These are phyloP conservation scores for Globisporangium nodosum DNA, from an alignment of 352 stramenopile species.

Conservation along the genomic window DNA sequence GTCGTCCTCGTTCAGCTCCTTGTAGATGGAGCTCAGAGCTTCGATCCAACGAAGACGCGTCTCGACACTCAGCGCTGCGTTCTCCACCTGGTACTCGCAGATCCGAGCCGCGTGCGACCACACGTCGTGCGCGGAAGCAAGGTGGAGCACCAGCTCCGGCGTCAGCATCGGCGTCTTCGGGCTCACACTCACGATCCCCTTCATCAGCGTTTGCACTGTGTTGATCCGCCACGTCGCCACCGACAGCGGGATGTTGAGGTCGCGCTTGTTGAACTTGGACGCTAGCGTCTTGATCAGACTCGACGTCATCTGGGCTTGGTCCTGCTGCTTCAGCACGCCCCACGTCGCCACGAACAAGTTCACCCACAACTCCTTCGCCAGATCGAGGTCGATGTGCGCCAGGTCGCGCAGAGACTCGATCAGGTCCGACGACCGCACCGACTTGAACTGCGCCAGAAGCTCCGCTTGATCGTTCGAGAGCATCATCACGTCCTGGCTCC, in stretches of 20 bases:
- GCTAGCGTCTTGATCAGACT: constrained; percentile 76
- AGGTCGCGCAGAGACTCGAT: constrained; percentile 58
- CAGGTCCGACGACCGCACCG: constrained; percentile 33
- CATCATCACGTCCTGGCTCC: background rate
- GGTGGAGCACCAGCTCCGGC: constrained; percentile 76
- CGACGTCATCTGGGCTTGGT: constrained; percentile 51
- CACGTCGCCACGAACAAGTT: constrained; percentile 65
- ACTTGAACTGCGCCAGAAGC: constrained; percentile 24
- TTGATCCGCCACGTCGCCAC: constrained; percentile 59
- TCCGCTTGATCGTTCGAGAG: constrained; percentile 5
- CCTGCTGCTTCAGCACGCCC: constrained; percentile 32
- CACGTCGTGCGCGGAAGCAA: constrained; percentile 80
- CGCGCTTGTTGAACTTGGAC: constrained; percentile 85
- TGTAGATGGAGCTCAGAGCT: constrained; percentile 80
- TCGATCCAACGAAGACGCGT: constrained; percentile 83
- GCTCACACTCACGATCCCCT: constrained; percentile 58
- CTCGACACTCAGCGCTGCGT: constrained; percentile 55
- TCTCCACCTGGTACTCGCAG: constrained; percentile 82
- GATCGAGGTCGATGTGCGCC: constrained; percentile 75
- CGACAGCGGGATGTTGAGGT: constrained; percentile 68
- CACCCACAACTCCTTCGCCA: constrained; percentile 82
- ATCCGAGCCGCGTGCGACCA: constrained; percentile 68
- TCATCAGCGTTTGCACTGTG: constrained; percentile 81
- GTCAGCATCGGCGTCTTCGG: constrained; percentile 64
- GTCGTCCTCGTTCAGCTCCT: constrained; percentile 83